Evolutionary conservation across 2,329 filamentous ascomycete species (phyloP), one percentile per base, ranked within the genome.

Genomic region (Colletotrichum cereale): DNA sequence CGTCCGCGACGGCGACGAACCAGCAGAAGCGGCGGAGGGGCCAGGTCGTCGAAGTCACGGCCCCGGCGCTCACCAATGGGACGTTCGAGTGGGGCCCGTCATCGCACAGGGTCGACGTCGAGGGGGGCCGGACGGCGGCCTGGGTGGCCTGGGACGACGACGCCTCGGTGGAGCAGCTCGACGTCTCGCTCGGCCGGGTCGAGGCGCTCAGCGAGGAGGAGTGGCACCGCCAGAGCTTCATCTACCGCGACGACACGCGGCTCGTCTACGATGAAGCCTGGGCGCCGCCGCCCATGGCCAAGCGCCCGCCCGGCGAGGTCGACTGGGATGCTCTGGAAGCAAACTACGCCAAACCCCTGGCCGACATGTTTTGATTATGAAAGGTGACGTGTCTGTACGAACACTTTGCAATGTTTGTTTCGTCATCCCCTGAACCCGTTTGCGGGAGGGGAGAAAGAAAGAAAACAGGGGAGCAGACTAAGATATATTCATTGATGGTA

Each of bases 261-360:
- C 31, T 74, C 18, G 60, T 66, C 11, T 74, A 61, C 44, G 73
- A 74, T 31, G 72, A 73, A 6, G 24, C 62, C 6, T 72, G 65
- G 40, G 24, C 29, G 14, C 52, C 58, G 36, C 66, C 72, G 2
- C 44, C 60, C 26, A 55, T 74, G 53, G 48, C 48, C 24, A 64
- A 73, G 47, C 68, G 72, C 38, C 42, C 60, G 24, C 61, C 62
- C 18, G 73, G 72, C 3, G 68, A 67, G 34, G 72, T 74, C 21
- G 68, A 74, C 65, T 72, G 71, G 73, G 61, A 63, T 47, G 72
- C 72, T 36, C 55, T 74, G 73, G 67, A 73, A 67, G 70, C 66
- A 55, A 74, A 73, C 65, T 74, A 74, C 53, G 67, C 44, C 50
- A 57, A 24, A 38, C 58, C 68, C 16, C 57, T 64, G 40, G 31